These are phyloP conservation scores for Arthrobotrys musiformis DNA, from an alignment of 2,329 filamentous ascomycete species.

Conservation along the genomic window DNA sequence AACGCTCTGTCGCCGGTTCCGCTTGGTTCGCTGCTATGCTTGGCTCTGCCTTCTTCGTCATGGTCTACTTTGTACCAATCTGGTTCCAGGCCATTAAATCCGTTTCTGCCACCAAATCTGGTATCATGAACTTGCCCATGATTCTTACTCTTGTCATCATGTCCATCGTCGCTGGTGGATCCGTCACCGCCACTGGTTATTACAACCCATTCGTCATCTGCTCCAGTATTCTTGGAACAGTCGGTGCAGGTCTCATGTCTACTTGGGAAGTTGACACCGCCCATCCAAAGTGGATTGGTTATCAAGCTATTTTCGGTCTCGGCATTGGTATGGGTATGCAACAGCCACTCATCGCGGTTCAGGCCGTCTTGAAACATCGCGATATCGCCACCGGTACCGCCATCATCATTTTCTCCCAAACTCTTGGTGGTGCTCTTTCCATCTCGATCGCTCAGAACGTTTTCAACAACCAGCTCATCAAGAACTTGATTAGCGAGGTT, in stretches of 20 bases:
- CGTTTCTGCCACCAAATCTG: conserved; percentile 63
- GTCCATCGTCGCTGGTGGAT: conserved; percentile 64
- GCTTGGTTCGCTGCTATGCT: conserved; percentile 54
- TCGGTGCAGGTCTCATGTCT: conserved; percentile 64
- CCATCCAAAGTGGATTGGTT: conserved; percentile 66
- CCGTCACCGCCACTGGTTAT: conserved; percentile 64
- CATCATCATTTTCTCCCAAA: conserved; percentile 66
- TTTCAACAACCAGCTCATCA: conserved; percentile 63
- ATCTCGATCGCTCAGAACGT: conserved; percentile 66
- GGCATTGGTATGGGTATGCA: conserved; percentile 66
- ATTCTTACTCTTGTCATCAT: conserved; percentile 64
- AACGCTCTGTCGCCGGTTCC: conserved; percentile 60
- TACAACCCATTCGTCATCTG: conserved; percentile 65
- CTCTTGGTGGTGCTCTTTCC: conserved; percentile 66
- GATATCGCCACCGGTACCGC: conserved; percentile 65
- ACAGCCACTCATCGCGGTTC: conserved; percentile 65
- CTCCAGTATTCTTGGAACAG: conserved; percentile 55
- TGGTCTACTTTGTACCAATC: conserved; percentile 58
- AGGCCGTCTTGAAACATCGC: conserved; percentile 64
- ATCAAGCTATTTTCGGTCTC: conserved; percentile 67
- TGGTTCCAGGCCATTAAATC: conserved; percentile 64
- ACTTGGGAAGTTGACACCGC: conserved; percentile 63
- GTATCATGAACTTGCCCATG: conserved; percentile 65
- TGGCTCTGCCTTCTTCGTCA: conserved; percentile 50
- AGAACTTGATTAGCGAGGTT: conserved; percentile 62